A percentile compares a stretch with the other conserved stretches of the same genome.
Conservation (phyloP, 169 alveolate genomes). For the Plasmodium billcollinsi region DNA sequence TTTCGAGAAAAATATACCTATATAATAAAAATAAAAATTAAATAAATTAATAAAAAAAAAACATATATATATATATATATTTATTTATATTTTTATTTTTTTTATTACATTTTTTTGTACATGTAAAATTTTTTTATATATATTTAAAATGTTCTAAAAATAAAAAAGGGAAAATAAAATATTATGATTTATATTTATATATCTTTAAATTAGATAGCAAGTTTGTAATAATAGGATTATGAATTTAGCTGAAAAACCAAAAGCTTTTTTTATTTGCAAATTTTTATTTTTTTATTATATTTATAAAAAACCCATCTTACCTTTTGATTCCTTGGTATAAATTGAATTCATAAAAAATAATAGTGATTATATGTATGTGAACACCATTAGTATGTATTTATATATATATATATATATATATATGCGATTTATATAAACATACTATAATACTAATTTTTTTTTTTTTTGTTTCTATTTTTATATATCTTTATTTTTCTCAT, state of each 20-base stretch:
- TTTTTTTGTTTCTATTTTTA: background rate
- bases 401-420: conserved; percentile 4
- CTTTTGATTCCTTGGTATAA: conserved; percentile 55
- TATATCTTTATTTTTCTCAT: background rate
- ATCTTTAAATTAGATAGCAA: conserved; percentile 4
- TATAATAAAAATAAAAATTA: no score
- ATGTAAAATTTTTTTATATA: no score
- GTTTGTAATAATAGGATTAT: conserved; percentile 1
- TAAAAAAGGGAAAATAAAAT: background rate
- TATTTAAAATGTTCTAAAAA: background rate
- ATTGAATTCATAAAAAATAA: background rate
- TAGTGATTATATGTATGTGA: background rate
- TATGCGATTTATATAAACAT: background rate
- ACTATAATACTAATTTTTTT: no score
- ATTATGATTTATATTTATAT: conserved; percentile 11
- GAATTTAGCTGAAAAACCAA: conserved; percentile 44
- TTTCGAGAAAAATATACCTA: no score
- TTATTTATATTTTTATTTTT: no score
- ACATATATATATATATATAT: no score
- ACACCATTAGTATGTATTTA: background rate
- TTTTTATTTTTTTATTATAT: conserved; percentile 69
- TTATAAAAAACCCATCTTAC: conserved; percentile 38
- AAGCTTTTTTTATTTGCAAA: conserved; percentile 62
- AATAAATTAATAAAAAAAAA: no score
- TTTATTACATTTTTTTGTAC: no score